These are phyloP conservation scores for Aspergillus jensenii DNA, from an alignment of 2,329 filamentous ascomycete species.

Conservation along the genomic window DNA sequence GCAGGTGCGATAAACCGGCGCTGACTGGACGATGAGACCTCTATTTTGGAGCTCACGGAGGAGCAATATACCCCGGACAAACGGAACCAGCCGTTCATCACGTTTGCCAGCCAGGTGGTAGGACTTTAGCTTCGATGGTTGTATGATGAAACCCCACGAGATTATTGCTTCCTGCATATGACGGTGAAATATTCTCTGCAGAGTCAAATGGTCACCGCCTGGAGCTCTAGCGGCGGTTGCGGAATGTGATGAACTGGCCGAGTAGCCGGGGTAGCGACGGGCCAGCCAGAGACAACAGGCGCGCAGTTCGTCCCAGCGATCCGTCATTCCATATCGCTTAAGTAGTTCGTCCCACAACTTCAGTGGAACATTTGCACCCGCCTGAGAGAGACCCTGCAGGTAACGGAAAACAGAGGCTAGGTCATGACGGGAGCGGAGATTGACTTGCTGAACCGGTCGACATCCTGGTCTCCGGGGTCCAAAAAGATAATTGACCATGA, in stretches of 20 bases:
- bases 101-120: slow-evolving; percentile 20
- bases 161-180: slow-evolving; percentile 49
- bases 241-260: slow-evolving; percentile 1
- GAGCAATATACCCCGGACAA: slow-evolving; percentile 41
- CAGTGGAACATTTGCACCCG: slow-evolving; percentile 43
- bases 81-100: slow-evolving; percentile 32
- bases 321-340: slow-evolving; percentile 59
- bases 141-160: slow-evolving; percentile 49
- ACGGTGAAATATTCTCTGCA: slow-evolving; percentile 44
- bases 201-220: slow-evolving; percentile 23
- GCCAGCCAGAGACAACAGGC: slow-evolving; percentile 55
- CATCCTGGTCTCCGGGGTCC: slow-evolving; percentile 28
- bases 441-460: slow-evolving; percentile 24
- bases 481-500: slow-evolving; percentile 40
- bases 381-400: slow-evolving; percentile 49
- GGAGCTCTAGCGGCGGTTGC: background rate
- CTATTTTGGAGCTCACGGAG: slow-evolving; percentile 37
- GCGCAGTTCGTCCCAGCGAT: slow-evolving; percentile 52
- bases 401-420: slow-evolving; percentile 47
- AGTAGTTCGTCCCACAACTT: slow-evolving; percentile 59
- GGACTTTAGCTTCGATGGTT: slow-evolving; percentile 22
- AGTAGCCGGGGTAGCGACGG: slow-evolving; percentile 43
- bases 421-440: slow-evolving; percentile 37
- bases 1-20: slow-evolving; percentile 33
- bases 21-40: slow-evolving; percentile 34